Evolutionary conservation across 371 early-diverging fungal genomes (phyloP), one percentile per base, ranked within the genome.

Genomic region (Haplosporangium sp.): DNA sequence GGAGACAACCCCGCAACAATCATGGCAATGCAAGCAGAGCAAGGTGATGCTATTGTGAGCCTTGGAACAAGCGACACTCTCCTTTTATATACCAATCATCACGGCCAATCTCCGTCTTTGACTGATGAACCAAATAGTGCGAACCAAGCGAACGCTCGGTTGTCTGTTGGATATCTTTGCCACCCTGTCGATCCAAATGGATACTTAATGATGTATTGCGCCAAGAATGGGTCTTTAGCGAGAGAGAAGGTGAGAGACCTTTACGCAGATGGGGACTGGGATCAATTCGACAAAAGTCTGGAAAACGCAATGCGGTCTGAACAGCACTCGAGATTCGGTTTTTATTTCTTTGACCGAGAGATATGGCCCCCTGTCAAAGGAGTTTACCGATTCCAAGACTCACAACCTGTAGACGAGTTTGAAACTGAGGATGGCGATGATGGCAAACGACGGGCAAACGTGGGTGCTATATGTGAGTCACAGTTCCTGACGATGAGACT

Each of bases 1-100:
- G 96, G 96, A n/a, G 96, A 95, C 71, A 95, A 95, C 69, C 93
- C 94, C 6, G 91, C 93, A 2, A 91, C 93, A 0, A 84, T 92
- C 5, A 85, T 91, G 37, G 89, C 90, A 2, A 87, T 95, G 85
- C 88, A 88, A 27, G 70, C 92, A 44, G 72, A 77, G 15, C 77
- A 83, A 35, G 90, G 87, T 3, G 90, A 90, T 64, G 86, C 91
- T 37, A 88, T 95, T 8, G 83, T 95, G 4, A 93, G 93, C 15
- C 84, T 95, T 1, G 96, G 96, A 2, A 95, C 96, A 1, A 90
- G 91, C 27, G 96, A 95, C 77, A 95, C 96, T 0, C 85, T 93
- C 4, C 83, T 94, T 8, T 85, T 93, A 0, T 88, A 91, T 40
- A 84, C 93, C 1, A 79, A 83, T 60, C 79, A 88, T 48, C 69